Base-by-base conservation (phyloP, 2,329 filamentous ascomycete genomes). In the Onygenales sp. region DNA sequence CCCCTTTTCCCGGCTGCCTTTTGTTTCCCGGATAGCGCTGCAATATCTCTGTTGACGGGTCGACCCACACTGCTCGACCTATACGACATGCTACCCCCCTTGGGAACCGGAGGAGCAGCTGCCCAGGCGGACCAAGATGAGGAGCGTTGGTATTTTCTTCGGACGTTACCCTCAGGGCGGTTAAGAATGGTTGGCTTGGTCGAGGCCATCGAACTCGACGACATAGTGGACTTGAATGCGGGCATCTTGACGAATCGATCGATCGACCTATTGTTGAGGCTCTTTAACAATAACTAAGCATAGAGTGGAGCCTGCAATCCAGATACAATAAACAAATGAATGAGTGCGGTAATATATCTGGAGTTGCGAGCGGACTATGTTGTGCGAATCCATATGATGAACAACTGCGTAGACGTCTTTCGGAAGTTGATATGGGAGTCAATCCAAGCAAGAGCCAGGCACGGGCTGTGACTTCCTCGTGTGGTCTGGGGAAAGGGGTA, bases 51-150 rank as follows among this genome's bases (percentile, higher is more conserved):
- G 36, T 27, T 31, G 31, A 4, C n/a, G 35, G 14, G 4, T 38
- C 35, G 39, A n/a, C 50, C 50, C 33, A 52, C 17, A 39, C 50
- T 52, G 17, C 50, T 46, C 7, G 50, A 46, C 43, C 50, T 35
- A 49, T 7, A 36, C 33, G 10, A 2, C 46, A 33, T 57, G 10
- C 43, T 33, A 39, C 42, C 49, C n/a, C 42, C 38, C 17, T 36
- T 38, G 35, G 31, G 38, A 35, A 55, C 49, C 10, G 55, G 41
- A 9, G 58, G 57, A n/a, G 41, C 43, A 2, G 49, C 21, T 5
- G 55, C 43, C 50, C 58, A 56, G 35, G 43, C 43, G 38, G 58
- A 53, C 55, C 51, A 58, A 50, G 56, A 60, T 38, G 55, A 57
- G 47, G 55, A 55, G 36, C 53, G 54, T 31, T 41, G 35, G 13